Conservation (phyloP, 2,329 filamentous ascomycete species). For the Paecilomyces dactylethromorphus region DNA sequence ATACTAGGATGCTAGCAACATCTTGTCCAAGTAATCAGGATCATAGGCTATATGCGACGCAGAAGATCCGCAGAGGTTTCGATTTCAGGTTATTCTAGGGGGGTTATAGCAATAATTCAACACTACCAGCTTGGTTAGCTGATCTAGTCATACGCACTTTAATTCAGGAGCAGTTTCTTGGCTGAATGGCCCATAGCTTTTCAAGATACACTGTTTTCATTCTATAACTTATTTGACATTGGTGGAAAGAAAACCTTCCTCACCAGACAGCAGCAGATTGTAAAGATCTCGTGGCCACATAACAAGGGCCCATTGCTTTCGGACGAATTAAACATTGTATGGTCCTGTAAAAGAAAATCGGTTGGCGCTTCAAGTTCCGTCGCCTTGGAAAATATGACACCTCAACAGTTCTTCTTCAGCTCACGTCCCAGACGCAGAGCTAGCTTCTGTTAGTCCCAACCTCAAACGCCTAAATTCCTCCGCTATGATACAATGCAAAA, state of each 20-base stretch:
- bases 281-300: neutral
- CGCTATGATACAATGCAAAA: neutral
- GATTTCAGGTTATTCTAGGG: no score
- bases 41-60: no score
- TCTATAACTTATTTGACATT: neutral
- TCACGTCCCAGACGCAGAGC: neutral
- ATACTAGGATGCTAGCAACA: no score
- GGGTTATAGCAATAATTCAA: no score
- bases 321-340: neutral
- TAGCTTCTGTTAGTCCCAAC: neutral
- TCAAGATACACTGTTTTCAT: neutral
- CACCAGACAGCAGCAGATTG: neutral
- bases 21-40: no score
- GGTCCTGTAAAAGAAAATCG: neutral
- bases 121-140: no score
- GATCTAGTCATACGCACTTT: no score
- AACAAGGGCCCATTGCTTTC: neutral
- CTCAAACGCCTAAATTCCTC: conserved; percentile 1
- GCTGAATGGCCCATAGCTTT: neutral
- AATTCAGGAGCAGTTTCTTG: neutral
- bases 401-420: neutral
- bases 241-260: neutral
- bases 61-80: no score
- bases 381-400: neutral
- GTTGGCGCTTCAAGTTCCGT: neutral